These are phyloP conservation scores for Eimeria necatrix DNA, from an alignment of 169 alveolate species.

Conservation along the genomic window DNA sequence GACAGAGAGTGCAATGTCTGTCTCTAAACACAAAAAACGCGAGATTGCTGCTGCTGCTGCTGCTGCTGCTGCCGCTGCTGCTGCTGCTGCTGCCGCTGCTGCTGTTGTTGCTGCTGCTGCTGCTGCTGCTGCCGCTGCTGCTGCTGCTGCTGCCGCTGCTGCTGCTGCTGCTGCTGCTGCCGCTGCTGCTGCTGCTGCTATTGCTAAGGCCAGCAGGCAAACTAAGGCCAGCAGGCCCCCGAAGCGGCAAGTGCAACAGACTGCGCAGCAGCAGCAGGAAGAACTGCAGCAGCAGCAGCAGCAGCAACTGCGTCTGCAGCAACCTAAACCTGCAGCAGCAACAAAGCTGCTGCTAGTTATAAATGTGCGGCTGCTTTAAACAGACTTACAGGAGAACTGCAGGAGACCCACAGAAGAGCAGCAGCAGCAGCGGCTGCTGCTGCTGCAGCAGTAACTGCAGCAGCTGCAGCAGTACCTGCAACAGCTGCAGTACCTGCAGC, in stretches of 20 bases:
- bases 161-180: constrained; percentile 36
- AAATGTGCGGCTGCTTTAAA: too few species aligned
- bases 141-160: background rate
- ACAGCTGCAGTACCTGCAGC: background rate
- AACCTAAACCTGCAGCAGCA: too few species aligned
- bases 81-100: constrained; percentile 6
- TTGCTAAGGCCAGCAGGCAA: background rate
- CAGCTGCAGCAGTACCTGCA: constrained; percentile 17
- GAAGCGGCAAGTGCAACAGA: constrained; percentile 21
- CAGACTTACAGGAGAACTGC: too few species aligned
- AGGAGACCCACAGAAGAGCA: too few species aligned
- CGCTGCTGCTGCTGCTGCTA: constrained; percentile 4
- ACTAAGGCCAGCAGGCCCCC: background rate
- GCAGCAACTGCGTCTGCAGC: background rate
- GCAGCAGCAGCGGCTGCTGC: too few species aligned
- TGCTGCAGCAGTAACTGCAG: background rate
- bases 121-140: too few species aligned
- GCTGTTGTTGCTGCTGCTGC: too few species aligned
- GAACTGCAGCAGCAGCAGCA: background rate
- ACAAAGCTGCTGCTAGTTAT: too few species aligned
- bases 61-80: constrained; percentile 3
- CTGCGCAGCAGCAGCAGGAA: background rate
- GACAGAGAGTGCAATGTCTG: too few species aligned
- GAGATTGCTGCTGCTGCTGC: background rate
- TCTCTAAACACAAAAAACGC: too few species aligned